Conservation (phyloP, 148 eudicot species). For the Cornus controversa region DNA sequence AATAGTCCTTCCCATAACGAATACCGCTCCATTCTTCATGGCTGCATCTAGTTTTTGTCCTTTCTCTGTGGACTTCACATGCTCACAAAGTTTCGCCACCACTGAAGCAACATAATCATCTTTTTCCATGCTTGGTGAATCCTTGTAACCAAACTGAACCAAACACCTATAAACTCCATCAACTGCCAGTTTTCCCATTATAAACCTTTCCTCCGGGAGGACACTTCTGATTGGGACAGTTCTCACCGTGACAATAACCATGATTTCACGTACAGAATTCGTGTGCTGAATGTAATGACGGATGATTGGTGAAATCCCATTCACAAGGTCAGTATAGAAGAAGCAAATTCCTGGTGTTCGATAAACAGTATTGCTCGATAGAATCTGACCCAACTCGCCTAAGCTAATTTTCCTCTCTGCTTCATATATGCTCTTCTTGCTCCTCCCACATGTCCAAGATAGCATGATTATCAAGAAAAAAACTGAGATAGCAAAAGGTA, state of each 20-base stretch:
- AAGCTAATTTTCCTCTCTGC: slow-evolving; percentile 14
- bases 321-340: slow-evolving; percentile 32
- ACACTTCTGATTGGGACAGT: slow-evolving; percentile 31
- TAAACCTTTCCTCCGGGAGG: slow-evolving; percentile 21
- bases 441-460: slow-evolving; percentile 29
- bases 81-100: slow-evolving; percentile 14
- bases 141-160: slow-evolving; percentile 23
- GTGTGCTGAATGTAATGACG: slow-evolving; percentile 30
- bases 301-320: slow-evolving; percentile 37
- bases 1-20: slow-evolving; percentile 24
- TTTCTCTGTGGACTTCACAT: slow-evolving; percentile 8
- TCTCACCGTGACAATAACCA: slow-evolving; percentile 28
- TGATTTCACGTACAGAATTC: slow-evolving; percentile 25
- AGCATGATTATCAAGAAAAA: slow-evolving; percentile 13
- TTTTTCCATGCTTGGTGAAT: slow-evolving; percentile 1
- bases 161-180: slow-evolving; percentile 18
- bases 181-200: slow-evolving; percentile 3
- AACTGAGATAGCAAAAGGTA: slow-evolving; percentile 35
- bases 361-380: not conserved
- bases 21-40: slow-evolving; percentile 12
- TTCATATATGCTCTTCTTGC: slow-evolving; percentile 18
- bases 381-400: slow-evolving; percentile 3
- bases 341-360: slow-evolving; percentile 33
- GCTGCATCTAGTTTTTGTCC: slow-evolving; percentile 9
- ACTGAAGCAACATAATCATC: slow-evolving; percentile 12